Evolutionary conservation across 345 rosid genomes (phyloP), one percentile per base, ranked within the genome.

Genomic region (Brassica juncea): DNA sequence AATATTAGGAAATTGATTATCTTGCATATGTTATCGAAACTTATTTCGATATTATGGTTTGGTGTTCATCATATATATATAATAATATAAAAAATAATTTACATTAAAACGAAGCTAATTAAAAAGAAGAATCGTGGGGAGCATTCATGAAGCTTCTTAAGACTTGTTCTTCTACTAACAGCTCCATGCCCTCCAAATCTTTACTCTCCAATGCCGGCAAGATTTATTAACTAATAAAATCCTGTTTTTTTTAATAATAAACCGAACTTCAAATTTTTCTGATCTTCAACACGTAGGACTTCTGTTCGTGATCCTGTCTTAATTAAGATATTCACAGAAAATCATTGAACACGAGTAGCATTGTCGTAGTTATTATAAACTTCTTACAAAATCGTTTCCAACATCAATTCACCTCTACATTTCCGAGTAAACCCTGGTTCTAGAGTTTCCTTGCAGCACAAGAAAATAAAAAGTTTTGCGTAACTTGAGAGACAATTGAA

Each of bases 161-260:
- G 75, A 65, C 79, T 69, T 73, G 63, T 73, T 75, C 80, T 81
- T 66, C 74, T 77, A 59, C 10, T 74, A 80, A 80, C 66, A 67
- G 76, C 72, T 62, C 54, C 70, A 69, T 42, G 59, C 19, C 19
- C 62, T 71, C 82, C 77, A 42, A 60, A 71, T 37, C 70, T 75
- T 79, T 69, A 28, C 66, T 75, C 79, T 78, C 62, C 71, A 64
- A 21, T 39, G 74, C 87, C 77, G 72, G 80, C 84, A 81, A 3
- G 16, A 59, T 9, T 68, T 61, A 44, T 58, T 7, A 60, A 21
- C 5, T 66, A 80, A 61, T 15, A 25, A 49, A 35, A 28, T 54
- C 74, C 2, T 67, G 6, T 59, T 21, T 68, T 21, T 68, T 72
- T 44, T 39, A 59, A 72, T 44, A 72, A 78, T 66, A 55, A 47